Conservation (phyloP, 2,329 filamentous ascomycete species). For the Chalaropsis thielavioides region DNA sequence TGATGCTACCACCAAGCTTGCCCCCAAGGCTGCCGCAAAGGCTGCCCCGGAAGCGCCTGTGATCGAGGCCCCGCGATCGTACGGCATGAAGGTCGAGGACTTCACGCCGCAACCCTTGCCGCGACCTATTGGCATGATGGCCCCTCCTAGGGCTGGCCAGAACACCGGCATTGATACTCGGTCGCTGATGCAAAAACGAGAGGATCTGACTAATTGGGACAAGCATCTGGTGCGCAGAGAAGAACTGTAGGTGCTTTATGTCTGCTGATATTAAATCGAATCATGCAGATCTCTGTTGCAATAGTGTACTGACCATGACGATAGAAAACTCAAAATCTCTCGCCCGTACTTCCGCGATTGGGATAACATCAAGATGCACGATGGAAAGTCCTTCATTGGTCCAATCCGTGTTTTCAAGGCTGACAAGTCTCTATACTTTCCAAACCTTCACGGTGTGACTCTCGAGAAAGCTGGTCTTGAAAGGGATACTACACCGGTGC, state of each 20-base stretch:
- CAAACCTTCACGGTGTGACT: constrained; percentile 74
- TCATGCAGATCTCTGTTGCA: background rate
- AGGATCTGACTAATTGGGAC: constrained; percentile 73
- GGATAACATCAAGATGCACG: constrained; percentile 65
- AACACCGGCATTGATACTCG: constrained; percentile 66
- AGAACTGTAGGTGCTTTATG: constrained; percentile 44
- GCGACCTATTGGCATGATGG: constrained; percentile 68
- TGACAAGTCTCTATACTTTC: constrained; percentile 78
- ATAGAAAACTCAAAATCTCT: constrained; percentile 56
- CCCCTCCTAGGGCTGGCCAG: constrained; percentile 60
- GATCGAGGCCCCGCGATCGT: constrained; percentile 44
- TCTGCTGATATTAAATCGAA: too few species aligned
- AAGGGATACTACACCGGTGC: constrained; percentile 58
- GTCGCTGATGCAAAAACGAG: constrained; percentile 50
- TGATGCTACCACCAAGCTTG: constrained; percentile 17
- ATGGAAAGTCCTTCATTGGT: constrained; percentile 83
- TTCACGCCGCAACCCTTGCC: constrained; percentile 46
- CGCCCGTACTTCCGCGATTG: constrained; percentile 95
- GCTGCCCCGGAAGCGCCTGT: constrained; percentile 24
- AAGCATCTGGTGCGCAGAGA: constrained; percentile 66
- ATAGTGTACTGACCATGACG: background rate
- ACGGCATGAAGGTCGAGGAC: constrained; percentile 39
- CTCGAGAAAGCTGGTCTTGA: constrained; percentile 41
- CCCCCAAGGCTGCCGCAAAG: constrained; percentile 4
- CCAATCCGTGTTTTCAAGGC: constrained; percentile 72